Percentiles rank a stretch among this genome's conserved stretches.
Evolutionary conservation across 257 asterid genomes (phyloP).

Genomic region (Sherardia arvensis): DNA sequence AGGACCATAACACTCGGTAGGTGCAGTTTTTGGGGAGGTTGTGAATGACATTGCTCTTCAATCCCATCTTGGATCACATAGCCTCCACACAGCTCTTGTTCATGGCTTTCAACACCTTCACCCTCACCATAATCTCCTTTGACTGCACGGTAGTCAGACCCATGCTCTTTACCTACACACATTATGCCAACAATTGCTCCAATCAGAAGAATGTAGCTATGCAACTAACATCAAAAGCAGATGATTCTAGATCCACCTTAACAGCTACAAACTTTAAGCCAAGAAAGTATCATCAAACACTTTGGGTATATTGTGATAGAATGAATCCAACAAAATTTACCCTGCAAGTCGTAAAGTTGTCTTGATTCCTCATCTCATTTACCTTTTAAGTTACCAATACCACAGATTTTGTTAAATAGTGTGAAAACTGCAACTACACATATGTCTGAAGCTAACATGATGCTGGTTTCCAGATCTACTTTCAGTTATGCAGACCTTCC

Average conservation of each 20-base stretch:
- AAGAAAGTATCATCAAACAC: background rate
- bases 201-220: background rate
- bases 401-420: background rate
- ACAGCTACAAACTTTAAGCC: background rate
- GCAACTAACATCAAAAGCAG: background rate
- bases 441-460: background rate
- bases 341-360: background rate
- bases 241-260: background rate
- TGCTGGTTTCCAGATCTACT: background rate
- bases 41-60: constrained; percentile 88
- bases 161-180: constrained; percentile 73
- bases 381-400: background rate
- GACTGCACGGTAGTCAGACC: constrained; percentile 86
- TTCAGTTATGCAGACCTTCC: background rate
- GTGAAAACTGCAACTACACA: background rate
- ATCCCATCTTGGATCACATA: constrained; percentile 83
- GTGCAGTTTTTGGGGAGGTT: constrained; percentile 77
- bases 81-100: constrained; percentile 53
- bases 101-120: constrained; percentile 84
- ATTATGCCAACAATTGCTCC: background rate
- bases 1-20: constrained; percentile 40
- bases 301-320: background rate
- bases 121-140: constrained; percentile 46
- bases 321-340: background rate
- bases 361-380: background rate